Percentiles rank a stretch among this genome's conserved stretches.
phyloP scores from a whole-genome alignment of 2,329 filamentous ascomycete species.

The Pseudogymnoascus sp. region DNA sequence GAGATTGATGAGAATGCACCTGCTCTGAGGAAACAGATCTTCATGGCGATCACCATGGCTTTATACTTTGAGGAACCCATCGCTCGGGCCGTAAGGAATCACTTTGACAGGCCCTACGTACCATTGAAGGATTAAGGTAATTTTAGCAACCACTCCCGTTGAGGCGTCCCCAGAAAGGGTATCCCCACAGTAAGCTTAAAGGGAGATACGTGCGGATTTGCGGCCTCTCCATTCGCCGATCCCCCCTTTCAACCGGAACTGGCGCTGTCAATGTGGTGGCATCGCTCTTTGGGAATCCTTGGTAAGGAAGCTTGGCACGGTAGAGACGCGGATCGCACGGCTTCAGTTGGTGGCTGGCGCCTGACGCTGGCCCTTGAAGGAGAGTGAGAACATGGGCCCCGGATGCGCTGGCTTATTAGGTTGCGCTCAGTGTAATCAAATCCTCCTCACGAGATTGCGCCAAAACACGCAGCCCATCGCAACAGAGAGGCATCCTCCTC shows the following conservation, averaged over 20 bases:
- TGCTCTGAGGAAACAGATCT: not conserved
- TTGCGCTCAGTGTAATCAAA: not conserved
- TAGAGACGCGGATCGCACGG: not conserved
- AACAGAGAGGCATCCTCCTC: not conserved
- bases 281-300: not conserved
- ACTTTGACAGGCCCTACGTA: not conserved
- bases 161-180: not conserved
- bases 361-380: not conserved
- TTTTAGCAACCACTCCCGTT: not conserved
- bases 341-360: not conserved
- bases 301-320: not conserved
- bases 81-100: not conserved
- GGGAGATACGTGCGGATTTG: not conserved
- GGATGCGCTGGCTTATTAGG: not conserved
- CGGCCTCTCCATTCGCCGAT: not conserved
- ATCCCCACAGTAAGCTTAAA: not conserved
- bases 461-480: not conserved
- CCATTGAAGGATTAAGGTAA: not conserved
- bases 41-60: not conserved
- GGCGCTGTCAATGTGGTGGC: not conserved
- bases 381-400: not conserved
- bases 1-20: not conserved
- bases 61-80: not conserved
- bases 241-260: not conserved
- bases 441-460: not conserved